Base-by-base conservation (phyloP, 768 basidiomycete species). In the Tylopilus rubrobrunneus region DNA sequence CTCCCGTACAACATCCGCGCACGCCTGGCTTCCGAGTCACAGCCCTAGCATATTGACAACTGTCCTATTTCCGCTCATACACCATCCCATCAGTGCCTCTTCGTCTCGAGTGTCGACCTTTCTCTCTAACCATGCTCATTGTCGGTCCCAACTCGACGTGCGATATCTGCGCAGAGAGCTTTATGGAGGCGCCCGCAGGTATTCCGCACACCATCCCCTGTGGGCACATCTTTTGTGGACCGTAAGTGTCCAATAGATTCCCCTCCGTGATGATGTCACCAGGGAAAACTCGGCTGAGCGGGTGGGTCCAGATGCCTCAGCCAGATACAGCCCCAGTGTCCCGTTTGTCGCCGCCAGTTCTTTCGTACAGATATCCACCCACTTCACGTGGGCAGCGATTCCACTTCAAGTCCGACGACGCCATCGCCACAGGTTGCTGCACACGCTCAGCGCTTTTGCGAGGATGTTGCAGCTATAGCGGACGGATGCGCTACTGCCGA, bases 181-280 rank as follows among this genome's bases (percentile, higher is more conserved):
- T 39, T 8, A 31, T 23, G 51, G 49, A 48, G 11, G 55, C 1
- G 27, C 25, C 25, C 25, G 36, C 17, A 19, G 31, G 36, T 3
- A 17, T 46, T 0, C 59, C 59, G 4, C 49, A 56, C 28, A 49
- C 46, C 36, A 51, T 61, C 31, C 2, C 39, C 3, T 61, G 55
- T 12, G 59, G 59, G 14, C 59, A 61, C 34, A 49, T 51, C 29
- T 61, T 61, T 54, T 61, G 59, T 46, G 42, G 39, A 17, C 6
- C 29, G 59, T 61, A 21, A 51, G 60, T 50, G 10, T 48, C 34
- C 12, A 4, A 25, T 5, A 25, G 25, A 25, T 25, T 25, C 25
- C 25, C 25, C 25, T 25, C 25, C 25, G 25, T 5, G 25, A 5
- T 5, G 4, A 25, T 25, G 10, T 19, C 39, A 8, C 39, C 39